phyloP scores from a whole-genome alignment of 306 rosid genomes.

The Spatholobus suberectus region DNA sequence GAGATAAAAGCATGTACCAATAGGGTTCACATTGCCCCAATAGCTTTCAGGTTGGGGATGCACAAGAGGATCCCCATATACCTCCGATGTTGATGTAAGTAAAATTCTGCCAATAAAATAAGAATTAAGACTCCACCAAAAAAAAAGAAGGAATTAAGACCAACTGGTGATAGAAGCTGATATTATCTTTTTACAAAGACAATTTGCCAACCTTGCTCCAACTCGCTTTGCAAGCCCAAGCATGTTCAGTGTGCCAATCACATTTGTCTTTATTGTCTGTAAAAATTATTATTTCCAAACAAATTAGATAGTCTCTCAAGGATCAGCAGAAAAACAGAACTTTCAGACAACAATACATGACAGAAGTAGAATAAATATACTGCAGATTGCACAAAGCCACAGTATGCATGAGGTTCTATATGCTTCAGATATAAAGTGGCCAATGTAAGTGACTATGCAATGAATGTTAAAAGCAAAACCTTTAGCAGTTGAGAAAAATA shows the following conservation, averaged over 20 bases:
- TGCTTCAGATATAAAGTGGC: neutral
- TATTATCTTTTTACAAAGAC: neutral
- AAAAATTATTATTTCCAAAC: constrained; percentile 34
- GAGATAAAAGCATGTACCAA: constrained; percentile 64
- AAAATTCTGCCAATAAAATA: constrained; percentile 70
- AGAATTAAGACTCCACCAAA: constrained; percentile 23
- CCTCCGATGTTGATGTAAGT: constrained; percentile 97
- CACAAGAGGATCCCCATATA: constrained; percentile 93
- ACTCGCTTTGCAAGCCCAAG: constrained; percentile 99
- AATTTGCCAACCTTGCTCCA: constrained; percentile 82
- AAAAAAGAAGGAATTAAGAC: constrained; percentile 11
- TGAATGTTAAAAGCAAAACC: constrained; percentile 1
- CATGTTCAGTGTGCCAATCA: constrained; percentile 97
- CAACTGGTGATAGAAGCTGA: constrained; percentile 32
- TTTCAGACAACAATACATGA: neutral
- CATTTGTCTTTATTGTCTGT: constrained; percentile 97
- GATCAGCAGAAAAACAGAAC: neutral
- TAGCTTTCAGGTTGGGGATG: constrained; percentile 94
- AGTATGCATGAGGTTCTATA: constrained; percentile 6
- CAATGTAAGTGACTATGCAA: constrained; percentile 1
- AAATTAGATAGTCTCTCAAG: constrained; percentile 46
- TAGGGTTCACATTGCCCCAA: constrained; percentile 99
- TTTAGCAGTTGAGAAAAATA: constrained; percentile 7
- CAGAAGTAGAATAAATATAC: constrained; percentile 19
- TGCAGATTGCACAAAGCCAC: constrained; percentile 12